Percentiles rank a stretch among this genome's conserved stretches.
Evolutionary conservation across 148 eudicot genomes (phyloP).

Genomic region (Cornus controversa): DNA sequence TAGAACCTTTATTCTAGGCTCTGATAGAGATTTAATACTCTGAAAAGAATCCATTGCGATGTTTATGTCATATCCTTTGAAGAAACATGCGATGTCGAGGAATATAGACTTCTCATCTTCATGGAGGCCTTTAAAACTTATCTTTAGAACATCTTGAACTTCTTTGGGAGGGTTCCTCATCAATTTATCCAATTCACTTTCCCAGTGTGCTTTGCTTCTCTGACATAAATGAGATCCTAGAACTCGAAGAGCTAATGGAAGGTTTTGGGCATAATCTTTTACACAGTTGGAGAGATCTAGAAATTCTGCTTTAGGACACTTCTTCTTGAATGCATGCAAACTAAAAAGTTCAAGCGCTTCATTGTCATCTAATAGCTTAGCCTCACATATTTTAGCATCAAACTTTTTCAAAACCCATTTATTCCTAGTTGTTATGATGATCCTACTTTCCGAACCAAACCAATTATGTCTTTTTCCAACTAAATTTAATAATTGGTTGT

Average conservation of each 20-base stretch:
- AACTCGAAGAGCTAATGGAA: conserved; percentile 16
- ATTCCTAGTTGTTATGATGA: too few species aligned
- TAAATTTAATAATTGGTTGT: too few species aligned
- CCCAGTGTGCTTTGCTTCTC: not conserved
- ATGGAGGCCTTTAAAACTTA: not conserved
- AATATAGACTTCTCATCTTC: not conserved
- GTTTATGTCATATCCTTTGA: not conserved
- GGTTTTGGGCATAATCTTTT: not conserved
- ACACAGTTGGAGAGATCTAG: not conserved
- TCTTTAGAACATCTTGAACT: not conserved
- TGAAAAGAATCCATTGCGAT: not conserved
- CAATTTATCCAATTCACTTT: not conserved
- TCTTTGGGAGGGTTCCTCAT: not conserved
- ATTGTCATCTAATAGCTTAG: too few species aligned
- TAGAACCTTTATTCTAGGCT: not conserved
- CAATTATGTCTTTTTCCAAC: too few species aligned
- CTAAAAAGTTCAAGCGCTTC: too few species aligned
- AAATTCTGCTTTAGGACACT: not conserved
- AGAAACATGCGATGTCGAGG: not conserved
- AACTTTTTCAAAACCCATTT: too few species aligned
- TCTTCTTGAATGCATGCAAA: not conserved
- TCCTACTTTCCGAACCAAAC: too few species aligned
- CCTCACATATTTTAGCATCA: too few species aligned
- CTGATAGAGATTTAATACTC: not conserved
- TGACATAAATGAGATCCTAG: conserved; percentile 5